Conservation (phyloP, 148 eudicot species). For the Fagopyrum esculentum region DNA sequence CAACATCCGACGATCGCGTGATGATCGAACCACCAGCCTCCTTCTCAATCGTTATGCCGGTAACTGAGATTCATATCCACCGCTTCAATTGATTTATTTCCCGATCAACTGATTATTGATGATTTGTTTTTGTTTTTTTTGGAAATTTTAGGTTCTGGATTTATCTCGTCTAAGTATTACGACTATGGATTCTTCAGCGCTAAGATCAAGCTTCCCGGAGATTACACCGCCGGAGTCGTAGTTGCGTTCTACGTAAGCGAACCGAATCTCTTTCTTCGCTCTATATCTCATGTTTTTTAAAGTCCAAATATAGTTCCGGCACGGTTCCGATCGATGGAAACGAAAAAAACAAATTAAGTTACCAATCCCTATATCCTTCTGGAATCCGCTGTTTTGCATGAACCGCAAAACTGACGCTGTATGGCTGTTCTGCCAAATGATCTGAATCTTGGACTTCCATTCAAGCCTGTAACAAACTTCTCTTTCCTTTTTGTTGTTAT, state of each 20-base stretch:
- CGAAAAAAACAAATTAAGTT: neutral
- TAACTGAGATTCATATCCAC: conserved; percentile 11
- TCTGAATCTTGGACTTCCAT: neutral
- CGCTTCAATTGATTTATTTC: neutral
- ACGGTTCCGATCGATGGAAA: neutral
- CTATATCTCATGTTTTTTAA: neutral
- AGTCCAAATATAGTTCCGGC: neutral
- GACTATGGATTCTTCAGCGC: conserved; percentile 83
- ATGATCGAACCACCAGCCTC: conserved; percentile 53
- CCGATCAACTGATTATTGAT: neutral
- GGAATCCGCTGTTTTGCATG: conserved; percentile 10
- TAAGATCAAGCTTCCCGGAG: conserved; percentile 59
- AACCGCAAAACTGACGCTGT: neutral
- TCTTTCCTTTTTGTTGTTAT: neutral
- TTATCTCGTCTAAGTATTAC: conserved; percentile 75
- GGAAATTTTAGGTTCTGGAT: conserved; percentile 55
- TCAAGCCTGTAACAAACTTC: conserved; percentile 8
- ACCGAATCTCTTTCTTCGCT: neutral
- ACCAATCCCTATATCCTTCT: neutral
- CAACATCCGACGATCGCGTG: conserved; percentile 54
- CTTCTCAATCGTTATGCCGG: conserved; percentile 77
- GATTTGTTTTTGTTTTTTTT: neutral
- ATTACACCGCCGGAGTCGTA: conserved; percentile 74
- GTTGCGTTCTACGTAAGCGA: conserved; percentile 80
- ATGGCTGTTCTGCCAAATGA: neutral